These are phyloP conservation scores for Annona cherimola DNA, from an alignment of 164 flowering plant species.

Conservation along the genomic window DNA sequence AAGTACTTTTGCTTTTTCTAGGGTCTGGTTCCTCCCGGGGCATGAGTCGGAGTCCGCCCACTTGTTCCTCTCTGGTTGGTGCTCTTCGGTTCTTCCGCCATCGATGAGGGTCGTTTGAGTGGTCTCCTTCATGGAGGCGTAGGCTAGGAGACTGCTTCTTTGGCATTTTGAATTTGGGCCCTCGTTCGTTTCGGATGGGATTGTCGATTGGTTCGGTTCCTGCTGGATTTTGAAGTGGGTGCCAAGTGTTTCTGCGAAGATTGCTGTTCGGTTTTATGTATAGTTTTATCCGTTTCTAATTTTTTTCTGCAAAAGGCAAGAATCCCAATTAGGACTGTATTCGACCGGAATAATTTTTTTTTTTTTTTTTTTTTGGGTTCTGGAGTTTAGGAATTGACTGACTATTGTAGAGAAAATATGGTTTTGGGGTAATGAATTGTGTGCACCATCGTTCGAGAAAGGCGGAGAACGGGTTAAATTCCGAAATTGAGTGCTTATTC, in stretches of 20 bases:
- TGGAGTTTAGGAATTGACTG: not conserved
- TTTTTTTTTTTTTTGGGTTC: not conserved
- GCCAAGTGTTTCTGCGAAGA: not conserved
- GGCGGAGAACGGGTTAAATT: slow-evolving; percentile 3
- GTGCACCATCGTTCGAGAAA: slow-evolving; percentile 7
- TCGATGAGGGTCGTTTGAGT: slow-evolving; percentile 40
- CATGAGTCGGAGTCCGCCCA: slow-evolving; percentile 12
- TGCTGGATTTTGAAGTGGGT: slow-evolving; percentile 10
- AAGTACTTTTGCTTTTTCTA: slow-evolving; percentile 4
- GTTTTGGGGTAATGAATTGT: slow-evolving; percentile 2
- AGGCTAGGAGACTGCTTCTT: slow-evolving; percentile 15
- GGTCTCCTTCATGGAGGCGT: slow-evolving; percentile 11
- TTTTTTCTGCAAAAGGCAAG: not conserved
- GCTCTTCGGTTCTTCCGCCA: not conserved
- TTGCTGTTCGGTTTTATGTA: not conserved
- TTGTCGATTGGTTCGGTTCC: not conserved
- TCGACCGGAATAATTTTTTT: not conserved
- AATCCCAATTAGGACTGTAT: not conserved
- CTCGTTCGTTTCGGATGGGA: not conserved
- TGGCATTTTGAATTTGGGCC: slow-evolving; percentile 25
- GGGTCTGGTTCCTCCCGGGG: slow-evolving; percentile 14
- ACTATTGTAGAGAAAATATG: not conserved
- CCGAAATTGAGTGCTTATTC: not conserved
- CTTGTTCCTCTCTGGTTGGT: not conserved
- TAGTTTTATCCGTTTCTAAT: not conserved